phyloP scores from a whole-genome alignment of 2,329 filamentous ascomycete genomes.

The Ophiostoma sp. region DNA sequence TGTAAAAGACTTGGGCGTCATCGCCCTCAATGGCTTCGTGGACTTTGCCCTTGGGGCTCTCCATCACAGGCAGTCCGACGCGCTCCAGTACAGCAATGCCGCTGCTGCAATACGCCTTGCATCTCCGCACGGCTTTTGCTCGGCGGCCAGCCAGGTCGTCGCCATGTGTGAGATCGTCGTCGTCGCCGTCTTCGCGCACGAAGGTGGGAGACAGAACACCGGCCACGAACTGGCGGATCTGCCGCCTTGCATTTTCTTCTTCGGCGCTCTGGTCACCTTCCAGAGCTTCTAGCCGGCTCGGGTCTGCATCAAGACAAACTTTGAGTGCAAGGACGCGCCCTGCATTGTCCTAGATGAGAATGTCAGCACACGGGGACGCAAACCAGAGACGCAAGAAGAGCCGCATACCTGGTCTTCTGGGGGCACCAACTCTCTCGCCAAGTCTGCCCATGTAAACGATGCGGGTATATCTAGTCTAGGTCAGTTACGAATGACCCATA shows the following conservation, averaged over 20 bases:
- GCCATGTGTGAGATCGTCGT: constrained; percentile 11
- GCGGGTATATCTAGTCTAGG: constrained; percentile 17
- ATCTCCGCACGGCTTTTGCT: constrained; percentile 16
- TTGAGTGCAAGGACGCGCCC: constrained; percentile 17
- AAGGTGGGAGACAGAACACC: constrained; percentile 22
- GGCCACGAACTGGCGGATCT: constrained; percentile 21
- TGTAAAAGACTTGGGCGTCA: constrained; percentile 31
- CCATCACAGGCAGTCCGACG: constrained; percentile 25
- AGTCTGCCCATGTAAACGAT: constrained; percentile 20
- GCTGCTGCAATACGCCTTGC: constrained; percentile 10
- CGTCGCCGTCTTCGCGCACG: background rate
- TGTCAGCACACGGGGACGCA: background rate
- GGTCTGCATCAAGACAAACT: constrained; percentile 17
- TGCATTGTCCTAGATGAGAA: constrained; percentile 12
- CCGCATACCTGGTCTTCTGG: constrained; percentile 14
- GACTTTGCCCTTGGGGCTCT: background rate
- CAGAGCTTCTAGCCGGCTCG: constrained; percentile 6
- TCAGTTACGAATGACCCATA: background rate
- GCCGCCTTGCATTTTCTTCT: background rate
- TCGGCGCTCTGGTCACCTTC: background rate
- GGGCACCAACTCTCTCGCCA: constrained; percentile 19
- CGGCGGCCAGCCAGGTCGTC: constrained; percentile 13
- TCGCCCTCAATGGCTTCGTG: constrained; percentile 4
- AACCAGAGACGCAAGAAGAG: background rate
- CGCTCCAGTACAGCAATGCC: constrained; percentile 18